Evolutionary conservation across 2,329 filamentous ascomycete genomes (phyloP).

Genomic region (Cercospora nicotianae): DNA sequence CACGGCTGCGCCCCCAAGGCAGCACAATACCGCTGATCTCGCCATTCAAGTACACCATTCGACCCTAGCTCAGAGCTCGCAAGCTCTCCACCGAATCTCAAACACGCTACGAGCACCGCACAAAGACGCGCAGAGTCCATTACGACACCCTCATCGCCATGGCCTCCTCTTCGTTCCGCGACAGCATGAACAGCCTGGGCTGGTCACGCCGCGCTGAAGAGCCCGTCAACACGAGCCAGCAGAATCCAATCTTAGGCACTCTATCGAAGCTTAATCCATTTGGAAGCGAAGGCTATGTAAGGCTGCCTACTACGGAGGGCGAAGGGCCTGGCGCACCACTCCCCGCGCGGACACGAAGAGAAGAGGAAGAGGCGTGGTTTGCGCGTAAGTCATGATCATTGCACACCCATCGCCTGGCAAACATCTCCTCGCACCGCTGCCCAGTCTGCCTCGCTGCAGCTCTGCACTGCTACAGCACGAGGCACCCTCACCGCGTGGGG

Average conservation of each 20-base stretch:
- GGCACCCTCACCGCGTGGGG: background rate
- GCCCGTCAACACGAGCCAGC: slow-evolving; percentile 75
- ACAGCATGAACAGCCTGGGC: slow-evolving; percentile 90
- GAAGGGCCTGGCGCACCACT: slow-evolving; percentile 78
- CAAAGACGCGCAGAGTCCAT: slow-evolving; percentile 19
- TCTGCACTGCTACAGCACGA: slow-evolving; percentile 23
- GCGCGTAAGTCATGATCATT: slow-evolving; percentile 67
- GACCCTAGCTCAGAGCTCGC: slow-evolving; percentile 18
- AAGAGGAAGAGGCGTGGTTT: slow-evolving; percentile 96
- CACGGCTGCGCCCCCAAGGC: slow-evolving; percentile 31
- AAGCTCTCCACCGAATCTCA: slow-evolving; percentile 23
- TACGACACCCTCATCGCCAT: slow-evolving; percentile 50
- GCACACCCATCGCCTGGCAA: slow-evolving; percentile 7
- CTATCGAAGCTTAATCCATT: slow-evolving; percentile 89
- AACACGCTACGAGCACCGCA: slow-evolving; percentile 25
- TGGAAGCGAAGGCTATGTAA: slow-evolving; percentile 79
- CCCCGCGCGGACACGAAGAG: slow-evolving; percentile 77
- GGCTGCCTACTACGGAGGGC: slow-evolving; percentile 77
- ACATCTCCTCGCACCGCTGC: background rate
- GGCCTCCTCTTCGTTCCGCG: slow-evolving; percentile 86
- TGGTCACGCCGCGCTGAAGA: slow-evolving; percentile 79
- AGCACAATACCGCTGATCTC: slow-evolving; percentile 31
- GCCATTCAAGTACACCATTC: slow-evolving; percentile 18
- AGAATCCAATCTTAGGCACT: slow-evolving; percentile 74
- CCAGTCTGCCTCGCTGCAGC: slow-evolving; percentile 13